Percentiles rank a stretch among this genome's conserved stretches.
Conservation (phyloP, 2,329 filamentous ascomycete species). For the Pseudogymnoascus verrucosus region DNA sequence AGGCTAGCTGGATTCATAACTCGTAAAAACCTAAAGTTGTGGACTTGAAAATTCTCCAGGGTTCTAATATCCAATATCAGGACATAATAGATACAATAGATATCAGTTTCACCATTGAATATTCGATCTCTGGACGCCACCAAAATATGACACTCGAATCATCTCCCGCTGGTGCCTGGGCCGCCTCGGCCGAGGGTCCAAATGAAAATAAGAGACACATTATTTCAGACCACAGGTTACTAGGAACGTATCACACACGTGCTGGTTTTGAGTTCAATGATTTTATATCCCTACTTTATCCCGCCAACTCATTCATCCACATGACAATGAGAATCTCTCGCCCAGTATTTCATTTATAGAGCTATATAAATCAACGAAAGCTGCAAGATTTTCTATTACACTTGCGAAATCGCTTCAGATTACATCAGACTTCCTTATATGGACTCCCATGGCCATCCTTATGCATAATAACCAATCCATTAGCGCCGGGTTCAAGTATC, state of each 20-base stretch:
- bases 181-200: background rate
- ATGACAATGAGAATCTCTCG: background rate
- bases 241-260: background rate
- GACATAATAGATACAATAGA: background rate
- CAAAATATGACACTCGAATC: background rate
- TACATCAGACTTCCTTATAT: background rate
- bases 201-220: background rate
- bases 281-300: background rate
- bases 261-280: background rate
- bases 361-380: background rate
- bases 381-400: background rate
- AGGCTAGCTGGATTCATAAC: background rate
- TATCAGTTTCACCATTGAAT: background rate
- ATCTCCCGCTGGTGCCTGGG: background rate
- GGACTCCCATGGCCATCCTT: constrained; percentile 4
- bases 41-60: background rate
- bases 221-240: background rate
- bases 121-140: background rate
- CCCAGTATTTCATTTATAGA: background rate
- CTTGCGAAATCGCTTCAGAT: background rate
- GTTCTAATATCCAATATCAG: background rate
- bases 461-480: background rate
- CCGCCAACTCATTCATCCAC: background rate
- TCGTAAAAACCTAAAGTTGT: background rate
- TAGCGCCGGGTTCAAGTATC: constrained; percentile 5